Evolutionary conservation across 2,329 filamentous ascomycete genomes (phyloP), one percentile per base, ranked within the genome.

Genomic region (Westerdykella aurantiaca): DNA sequence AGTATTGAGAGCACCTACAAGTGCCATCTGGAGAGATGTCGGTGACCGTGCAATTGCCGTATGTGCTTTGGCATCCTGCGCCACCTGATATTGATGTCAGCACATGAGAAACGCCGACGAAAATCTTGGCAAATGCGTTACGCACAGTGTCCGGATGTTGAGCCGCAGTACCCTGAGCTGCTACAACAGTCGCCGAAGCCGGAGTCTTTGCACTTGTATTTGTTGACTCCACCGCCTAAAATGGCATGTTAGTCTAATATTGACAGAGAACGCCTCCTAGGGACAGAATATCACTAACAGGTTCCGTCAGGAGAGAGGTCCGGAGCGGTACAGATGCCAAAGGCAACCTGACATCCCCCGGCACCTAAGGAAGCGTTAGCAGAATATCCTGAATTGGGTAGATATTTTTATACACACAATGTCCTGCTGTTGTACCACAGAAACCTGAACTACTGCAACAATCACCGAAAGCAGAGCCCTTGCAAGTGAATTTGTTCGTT

Each of bases 101-200:
- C 23, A 25, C n/a, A 25, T 25, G 23, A 25, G 23, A 25, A 25
- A 25, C 10, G 5, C 10, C 10, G 23, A 25, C 23, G 10, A 25
- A 25, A 25, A 10, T 25, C 23, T 25, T 25, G 5, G 23, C 23
- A 25, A 14, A 38, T 29, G 13, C 42, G 37, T n/a, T 25, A 25
- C 23, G 23, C 23, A 18, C 43, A 45, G 10, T 45, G 38, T 1
- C 18, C 33, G 7, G 21, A 13, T 2, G 7, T 34, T 25, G 38
- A 31, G 2, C 43, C 43, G n/a, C 43, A 45, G 25, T 33, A 45
- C 3, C 38, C 39, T n/a, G 37, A 45, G 25, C 38, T 21, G 18
- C 23, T 31, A 25, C 43, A 45, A 25, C 43, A 45, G 18, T 42
- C 25, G 14, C 43, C 43, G 14, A 25, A 38, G n/a, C 14, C 22